Base-by-base conservation (phyloP, 768 basidiomycete species). In the Termitomyces sp. region DNA sequence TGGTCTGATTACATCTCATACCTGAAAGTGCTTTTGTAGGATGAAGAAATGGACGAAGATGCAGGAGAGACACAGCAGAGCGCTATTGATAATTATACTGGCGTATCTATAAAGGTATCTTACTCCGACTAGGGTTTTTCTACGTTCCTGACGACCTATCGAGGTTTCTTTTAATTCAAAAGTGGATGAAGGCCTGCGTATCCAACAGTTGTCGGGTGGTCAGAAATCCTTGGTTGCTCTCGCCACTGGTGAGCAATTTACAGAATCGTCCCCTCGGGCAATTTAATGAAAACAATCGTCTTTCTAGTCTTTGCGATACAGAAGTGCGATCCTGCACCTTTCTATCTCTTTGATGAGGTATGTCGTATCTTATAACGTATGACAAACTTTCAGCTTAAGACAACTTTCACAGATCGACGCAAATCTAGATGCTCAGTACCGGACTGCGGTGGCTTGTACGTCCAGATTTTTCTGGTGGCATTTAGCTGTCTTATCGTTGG, bases 161-260 rank as follows among this genome's bases (percentile, higher is more conserved):
- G 13, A 93, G 91, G 95, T 98, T 7, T 98, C 96, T 1, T 99
- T 99, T 81, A 98, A 99, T 73, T 98, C 95, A 2, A 98, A 98
- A 72, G 88, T 89, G 4, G 95, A 98, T 68, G 97, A 99, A 71
- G 96, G 97, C 0, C 76, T 98, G 55, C 85, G 93, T 56, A 98
- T 99, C 62, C 94, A 97, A 67, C 97, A 99, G 68, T 72, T 99
- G 4, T 97, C 94, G 5, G 97, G 97, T 55, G 97, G 97, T 5
- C 97, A 99, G 64, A 98, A 98, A 70, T 95, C 94, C 0, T 78
- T 99, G 7, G 97, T 98, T 12, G 97, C 97, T 0, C 84, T 99
- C 31, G 94, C 97, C 3, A 89, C 92, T 34, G 92, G 93, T 92
- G 59, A 29, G 74, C 60, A 12, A 14, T n/a, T 42, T 12, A 29